Evolutionary conservation across 208 protist species (phyloP).

Genomic region (Phytomonas sp.): DNA sequence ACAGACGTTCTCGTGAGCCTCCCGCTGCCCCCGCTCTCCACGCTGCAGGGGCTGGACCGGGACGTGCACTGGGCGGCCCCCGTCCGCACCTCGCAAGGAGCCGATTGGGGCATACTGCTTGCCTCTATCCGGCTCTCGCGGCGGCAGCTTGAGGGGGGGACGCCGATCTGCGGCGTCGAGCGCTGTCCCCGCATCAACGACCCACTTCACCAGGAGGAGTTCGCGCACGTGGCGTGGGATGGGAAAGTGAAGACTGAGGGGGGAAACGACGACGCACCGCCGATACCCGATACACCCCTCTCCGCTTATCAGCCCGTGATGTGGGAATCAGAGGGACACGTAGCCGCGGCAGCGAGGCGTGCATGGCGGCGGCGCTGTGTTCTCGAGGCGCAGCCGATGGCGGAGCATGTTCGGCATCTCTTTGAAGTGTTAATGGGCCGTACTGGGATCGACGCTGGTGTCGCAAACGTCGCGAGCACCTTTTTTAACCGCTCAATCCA

Average conservation of each 20-base stretch:
- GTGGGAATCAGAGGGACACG: conserved; percentile 67
- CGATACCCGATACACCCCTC: conserved; percentile 39
- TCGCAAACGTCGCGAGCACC: conserved; percentile 37
- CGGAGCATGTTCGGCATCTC: conserved; percentile 77
- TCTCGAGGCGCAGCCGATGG: conserved; percentile 44
- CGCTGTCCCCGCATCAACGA: conserved; percentile 64
- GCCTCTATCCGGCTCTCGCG: conserved; percentile 48
- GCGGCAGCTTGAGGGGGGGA: conserved; percentile 35
- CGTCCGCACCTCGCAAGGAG: conserved; percentile 47
- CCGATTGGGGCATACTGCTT: conserved; percentile 60
- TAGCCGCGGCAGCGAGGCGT: conserved; percentile 45
- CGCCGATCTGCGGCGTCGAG: conserved; percentile 33
- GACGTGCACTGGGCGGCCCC: conserved; percentile 67
- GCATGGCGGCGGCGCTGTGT: conserved; percentile 47
- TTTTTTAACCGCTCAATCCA: conserved; percentile 31
- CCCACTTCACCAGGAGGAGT: conserved; percentile 64
- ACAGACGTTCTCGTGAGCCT: conserved; percentile 45
- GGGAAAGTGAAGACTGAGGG: conserved; percentile 19
- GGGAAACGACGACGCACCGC: conserved; percentile 8
- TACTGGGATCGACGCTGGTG: conserved; percentile 24
- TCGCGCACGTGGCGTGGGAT: conserved; percentile 36
- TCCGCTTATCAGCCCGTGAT: conserved; percentile 66
- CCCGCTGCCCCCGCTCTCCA: conserved; percentile 44
- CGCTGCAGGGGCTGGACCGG: conserved; percentile 37
- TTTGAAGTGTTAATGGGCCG: conserved; percentile 76